These are phyloP conservation scores for Blastomyces silverae DNA, from an alignment of 2,329 filamentous ascomycete genomes.

Conservation along the genomic window DNA sequence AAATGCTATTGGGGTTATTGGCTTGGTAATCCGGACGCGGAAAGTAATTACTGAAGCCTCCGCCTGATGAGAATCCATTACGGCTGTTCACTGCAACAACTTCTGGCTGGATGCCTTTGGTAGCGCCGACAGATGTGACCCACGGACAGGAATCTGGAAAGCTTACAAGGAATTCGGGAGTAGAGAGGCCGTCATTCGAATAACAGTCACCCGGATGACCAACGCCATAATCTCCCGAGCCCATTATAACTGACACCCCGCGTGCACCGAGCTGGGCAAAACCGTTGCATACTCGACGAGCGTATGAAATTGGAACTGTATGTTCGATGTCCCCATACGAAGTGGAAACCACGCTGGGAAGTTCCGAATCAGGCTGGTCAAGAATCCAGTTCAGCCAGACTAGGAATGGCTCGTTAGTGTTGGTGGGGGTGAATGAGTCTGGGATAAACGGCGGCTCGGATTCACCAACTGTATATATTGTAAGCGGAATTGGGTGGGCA, in stretches of 20 bases:
- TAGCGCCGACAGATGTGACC: constrained; percentile 57
- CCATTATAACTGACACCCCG: constrained; percentile 58
- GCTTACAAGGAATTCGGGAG: constrained; percentile 45
- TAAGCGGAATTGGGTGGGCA: constrained; percentile 7
- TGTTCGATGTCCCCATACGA: constrained; percentile 64
- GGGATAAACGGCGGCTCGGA: constrained; percentile 7
- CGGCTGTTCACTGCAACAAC: constrained; percentile 34
- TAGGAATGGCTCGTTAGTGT: constrained; percentile 9
- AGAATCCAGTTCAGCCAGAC: constrained; percentile 10
- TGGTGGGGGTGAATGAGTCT: constrained; percentile 8
- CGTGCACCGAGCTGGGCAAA: constrained; percentile 59
- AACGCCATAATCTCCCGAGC: constrained; percentile 56
- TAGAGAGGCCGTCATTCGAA: constrained; percentile 50
- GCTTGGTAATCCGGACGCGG: constrained; percentile 43
- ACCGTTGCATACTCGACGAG: constrained; percentile 54
- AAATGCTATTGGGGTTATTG: constrained; percentile 15
- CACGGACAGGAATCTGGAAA: constrained; percentile 56
- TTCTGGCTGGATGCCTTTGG: constrained; percentile 43
- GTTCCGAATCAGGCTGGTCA: constrained; percentile 26
- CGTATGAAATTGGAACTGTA: constrained; percentile 53
- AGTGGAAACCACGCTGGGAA: constrained; percentile 60
- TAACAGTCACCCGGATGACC: constrained; percentile 44
- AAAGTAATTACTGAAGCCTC: constrained; percentile 47
- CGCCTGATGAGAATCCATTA: constrained; percentile 47
- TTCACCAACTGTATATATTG: constrained; percentile 1